phyloP scores from a whole-genome alignment of 78 protist genomes.

The Dictyostelium intermedium region DNA sequence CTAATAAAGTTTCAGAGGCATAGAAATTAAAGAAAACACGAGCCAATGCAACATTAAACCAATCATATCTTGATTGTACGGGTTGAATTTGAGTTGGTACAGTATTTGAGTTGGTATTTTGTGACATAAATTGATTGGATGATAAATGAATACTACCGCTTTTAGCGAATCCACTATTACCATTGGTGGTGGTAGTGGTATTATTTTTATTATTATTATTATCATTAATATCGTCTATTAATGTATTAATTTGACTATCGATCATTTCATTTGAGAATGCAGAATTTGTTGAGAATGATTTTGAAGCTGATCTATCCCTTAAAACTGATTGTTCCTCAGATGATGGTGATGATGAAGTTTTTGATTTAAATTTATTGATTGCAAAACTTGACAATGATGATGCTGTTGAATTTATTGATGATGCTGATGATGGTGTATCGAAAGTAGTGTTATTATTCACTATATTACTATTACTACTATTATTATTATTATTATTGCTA shows the following conservation, averaged over 20 bases:
- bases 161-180: neutral
- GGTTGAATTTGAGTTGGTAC: neutral
- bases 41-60: constrained; percentile 53
- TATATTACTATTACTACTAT: neutral
- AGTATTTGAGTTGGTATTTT: neutral
- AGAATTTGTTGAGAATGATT: neutral
- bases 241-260: neutral
- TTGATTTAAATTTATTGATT: neutral
- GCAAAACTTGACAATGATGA: constrained; percentile 18
- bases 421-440: constrained; percentile 1
- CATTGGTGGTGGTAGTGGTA: neutral
- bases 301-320: neutral
- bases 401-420: constrained; percentile 1
- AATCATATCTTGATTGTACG: constrained; percentile 16
- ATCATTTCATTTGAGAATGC: constrained; percentile 9
- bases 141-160: neutral
- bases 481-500: neutral
- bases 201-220: neutral
- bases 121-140: neutral
- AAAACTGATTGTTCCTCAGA: neutral
- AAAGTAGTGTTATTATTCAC: neutral
- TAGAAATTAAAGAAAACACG: constrained; percentile 68
- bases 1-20: constrained; percentile 38
- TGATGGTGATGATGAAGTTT: neutral
- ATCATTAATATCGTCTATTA: constrained; percentile 19